These are phyloP conservation scores for Lineolata rhizophorae DNA, from an alignment of 495 filamentous ascomycete genomes.

Conservation along the genomic window DNA sequence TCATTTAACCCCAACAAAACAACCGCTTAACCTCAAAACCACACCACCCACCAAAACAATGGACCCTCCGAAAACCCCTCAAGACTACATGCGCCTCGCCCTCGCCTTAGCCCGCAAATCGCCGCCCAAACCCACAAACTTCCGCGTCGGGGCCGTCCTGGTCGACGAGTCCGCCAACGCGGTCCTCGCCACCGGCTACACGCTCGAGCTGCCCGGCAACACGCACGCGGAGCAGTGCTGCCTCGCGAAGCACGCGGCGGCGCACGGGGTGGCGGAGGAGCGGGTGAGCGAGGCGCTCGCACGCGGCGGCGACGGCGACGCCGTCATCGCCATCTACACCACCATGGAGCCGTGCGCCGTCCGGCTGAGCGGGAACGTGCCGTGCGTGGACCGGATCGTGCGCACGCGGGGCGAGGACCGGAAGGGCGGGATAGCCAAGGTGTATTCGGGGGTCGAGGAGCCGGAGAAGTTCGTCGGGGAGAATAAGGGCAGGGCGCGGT, in stretches of 20 bases:
- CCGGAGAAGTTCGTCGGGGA: conserved; percentile 69
- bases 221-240: conserved; percentile 92
- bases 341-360: conserved; percentile 86
- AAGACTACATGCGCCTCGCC: conserved; percentile 45
- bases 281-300: conserved; percentile 33
- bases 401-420: conserved; percentile 22
- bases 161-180: conserved; percentile 29
- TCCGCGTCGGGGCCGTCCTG: conserved; percentile 73
- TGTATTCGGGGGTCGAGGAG: conserved; percentile 77
- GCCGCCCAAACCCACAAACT: conserved; percentile 73
- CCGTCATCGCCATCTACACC: conserved; percentile 51
- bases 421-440: conserved; percentile 37
- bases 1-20: not conserved
- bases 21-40: not conserved
- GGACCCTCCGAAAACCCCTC: conserved; percentile 25
- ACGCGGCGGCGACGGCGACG: conserved; percentile 21
- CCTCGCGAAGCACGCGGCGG: conserved; percentile 46
- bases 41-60: not conserved
- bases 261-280: conserved; percentile 29
- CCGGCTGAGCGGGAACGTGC: conserved; percentile 56
- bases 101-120: conserved; percentile 55
- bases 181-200: conserved; percentile 71
- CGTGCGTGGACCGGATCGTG: conserved; percentile 67
- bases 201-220: conserved; percentile 76
- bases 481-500: conserved; percentile 48